Conservation (phyloP, 257 asterid species). For the Capsicum baccatum region DNA sequence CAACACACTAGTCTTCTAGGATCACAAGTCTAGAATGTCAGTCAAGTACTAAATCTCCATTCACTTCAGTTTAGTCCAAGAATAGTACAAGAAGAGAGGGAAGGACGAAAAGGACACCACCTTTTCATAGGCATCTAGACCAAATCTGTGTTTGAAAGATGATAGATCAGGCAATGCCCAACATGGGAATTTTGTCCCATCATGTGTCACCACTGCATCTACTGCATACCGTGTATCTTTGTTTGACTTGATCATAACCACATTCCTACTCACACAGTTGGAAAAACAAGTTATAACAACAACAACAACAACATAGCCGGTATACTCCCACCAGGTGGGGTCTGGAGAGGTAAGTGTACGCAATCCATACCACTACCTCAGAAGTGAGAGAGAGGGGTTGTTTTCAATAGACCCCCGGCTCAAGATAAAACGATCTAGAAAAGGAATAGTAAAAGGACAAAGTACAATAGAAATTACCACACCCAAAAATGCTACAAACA, state of each 20-base stretch:
- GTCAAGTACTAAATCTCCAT: neutral
- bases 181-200: constrained; percentile 73
- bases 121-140: constrained; percentile 55
- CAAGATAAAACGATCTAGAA: no score
- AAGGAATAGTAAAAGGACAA: no score
- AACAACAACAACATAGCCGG: no score
- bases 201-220: constrained; percentile 82
- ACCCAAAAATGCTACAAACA: no score
- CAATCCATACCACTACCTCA: no score
- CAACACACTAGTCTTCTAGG: neutral
- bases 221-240: constrained; percentile 73
- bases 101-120: constrained; percentile 39
- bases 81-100: neutral
- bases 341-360: no score
- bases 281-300: neutral
- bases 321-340: no score
- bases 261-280: constrained; percentile 46
- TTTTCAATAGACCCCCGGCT: no score
- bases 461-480: no score
- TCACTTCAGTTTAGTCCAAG: neutral
- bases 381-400: no score
- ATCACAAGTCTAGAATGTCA: neutral
- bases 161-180: constrained; percentile 68
- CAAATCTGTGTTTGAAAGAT: constrained; percentile 59
- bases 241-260: constrained; percentile 79